Percentiles rank a stretch among this genome's conserved stretches.
These are phyloP conservation scores for Kockovaella imperatae DNA, from an alignment of 768 basidiomycete species.

Conservation along the genomic window DNA sequence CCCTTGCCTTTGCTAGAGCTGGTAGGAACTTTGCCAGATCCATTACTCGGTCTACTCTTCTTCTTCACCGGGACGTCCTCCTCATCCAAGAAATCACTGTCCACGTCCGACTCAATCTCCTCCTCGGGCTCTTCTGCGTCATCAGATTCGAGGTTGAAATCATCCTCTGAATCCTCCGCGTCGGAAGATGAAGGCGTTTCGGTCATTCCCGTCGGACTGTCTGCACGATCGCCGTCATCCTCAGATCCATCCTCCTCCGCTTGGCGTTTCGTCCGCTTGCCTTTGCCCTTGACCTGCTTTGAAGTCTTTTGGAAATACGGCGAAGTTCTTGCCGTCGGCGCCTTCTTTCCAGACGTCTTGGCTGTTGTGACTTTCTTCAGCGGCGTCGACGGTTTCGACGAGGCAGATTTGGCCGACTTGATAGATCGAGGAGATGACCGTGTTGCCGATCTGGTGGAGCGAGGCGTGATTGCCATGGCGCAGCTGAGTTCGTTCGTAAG, in stretches of 20 bases:
- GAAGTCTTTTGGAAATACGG: conserved; percentile 20
- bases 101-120: conserved; percentile 16
- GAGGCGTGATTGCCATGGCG: conserved; percentile 17
- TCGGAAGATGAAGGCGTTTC: conserved; percentile 13
- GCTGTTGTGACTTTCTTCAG: neutral
- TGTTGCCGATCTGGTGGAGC: conserved; percentile 1
- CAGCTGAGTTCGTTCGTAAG: conserved; percentile 15
- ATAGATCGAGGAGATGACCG: conserved; percentile 7
- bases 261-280: conserved; percentile 28
- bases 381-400: neutral
- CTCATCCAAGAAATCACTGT: conserved; percentile 25
- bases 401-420: neutral
- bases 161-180: conserved; percentile 26
- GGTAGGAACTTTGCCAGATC: too few relatives aligned
- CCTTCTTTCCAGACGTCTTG: neutral
- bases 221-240: conserved; percentile 48
- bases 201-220: conserved; percentile 37
- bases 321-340: conserved; percentile 17
- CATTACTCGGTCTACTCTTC: neutral
- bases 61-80: conserved; percentile 8
- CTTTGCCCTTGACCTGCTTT: conserved; percentile 27
- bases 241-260: conserved; percentile 46
- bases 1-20: conserved; percentile 14
- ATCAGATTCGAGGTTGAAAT: conserved; percentile 23
- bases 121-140: conserved; percentile 19